Evolutionary conservation across 148 eudicot genomes (phyloP).

Genomic region (Heliosperma pusillum): DNA sequence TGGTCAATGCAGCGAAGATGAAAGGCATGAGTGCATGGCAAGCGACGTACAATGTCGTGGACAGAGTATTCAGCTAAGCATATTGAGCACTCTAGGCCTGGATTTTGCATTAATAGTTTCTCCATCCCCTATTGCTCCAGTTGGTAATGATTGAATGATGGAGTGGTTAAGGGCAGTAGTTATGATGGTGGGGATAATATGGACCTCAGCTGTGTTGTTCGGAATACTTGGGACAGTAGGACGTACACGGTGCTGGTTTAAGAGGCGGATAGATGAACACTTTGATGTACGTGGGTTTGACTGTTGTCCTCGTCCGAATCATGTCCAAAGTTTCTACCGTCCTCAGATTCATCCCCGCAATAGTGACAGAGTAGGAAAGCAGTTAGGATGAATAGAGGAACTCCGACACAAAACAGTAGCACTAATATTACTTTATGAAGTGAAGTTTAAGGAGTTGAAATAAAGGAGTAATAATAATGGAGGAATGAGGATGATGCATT

Average conservation of each 20-base stretch:
- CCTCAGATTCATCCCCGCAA: not conserved
- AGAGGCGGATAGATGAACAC: not conserved
- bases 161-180: not conserved
- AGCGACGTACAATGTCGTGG: constrained; percentile 4
- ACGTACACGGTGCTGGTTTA: not conserved
- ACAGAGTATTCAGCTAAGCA: not conserved
- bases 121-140: constrained; percentile 1
- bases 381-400: not conserved
- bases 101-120: not conserved
- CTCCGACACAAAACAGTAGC: not conserved
- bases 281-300: not conserved
- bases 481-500: too few relatives aligned
- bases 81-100: constrained; percentile 5
- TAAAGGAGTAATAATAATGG: too few relatives aligned
- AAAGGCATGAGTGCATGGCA: constrained; percentile 10
- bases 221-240: not conserved
- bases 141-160: constrained; percentile 6
- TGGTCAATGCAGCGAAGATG: constrained; percentile 7
- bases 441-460: too few relatives aligned
- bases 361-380: not conserved
- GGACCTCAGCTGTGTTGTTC: not conserved
- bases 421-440: constrained; percentile 5
- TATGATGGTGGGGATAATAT: not conserved
- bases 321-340: not conserved
- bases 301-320: not conserved